Percentiles rank a stretch among this genome's conserved stretches.
Evolutionary conservation across 768 basidiomycete genomes (phyloP).

Genomic region (Phlebiopsis flavidoalba): DNA sequence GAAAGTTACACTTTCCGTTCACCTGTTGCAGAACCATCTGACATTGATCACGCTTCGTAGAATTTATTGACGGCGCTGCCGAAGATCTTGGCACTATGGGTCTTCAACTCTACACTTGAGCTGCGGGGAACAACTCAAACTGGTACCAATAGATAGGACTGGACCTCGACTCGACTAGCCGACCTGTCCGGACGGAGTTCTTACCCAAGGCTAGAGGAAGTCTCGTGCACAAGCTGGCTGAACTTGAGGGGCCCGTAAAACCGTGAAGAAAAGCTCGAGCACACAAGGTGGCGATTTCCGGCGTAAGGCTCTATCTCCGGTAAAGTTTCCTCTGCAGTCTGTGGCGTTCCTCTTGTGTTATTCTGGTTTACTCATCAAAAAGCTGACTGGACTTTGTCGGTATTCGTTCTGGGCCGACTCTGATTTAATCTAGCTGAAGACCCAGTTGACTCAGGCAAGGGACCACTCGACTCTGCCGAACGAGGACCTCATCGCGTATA

Average conservation of each 20-base stretch:
- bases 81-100: conserved; percentile 71
- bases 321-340: conserved; percentile 24
- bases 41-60: conserved; percentile 29
- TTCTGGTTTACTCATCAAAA: neutral
- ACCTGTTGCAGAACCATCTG: neutral
- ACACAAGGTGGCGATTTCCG: conserved; percentile 52
- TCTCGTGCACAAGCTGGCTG: conserved; percentile 55
- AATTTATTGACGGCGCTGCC: conserved; percentile 66
- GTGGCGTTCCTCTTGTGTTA: neutral
- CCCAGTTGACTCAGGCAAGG: conserved; percentile 68
- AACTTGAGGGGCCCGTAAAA: conserved; percentile 49
- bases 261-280: conserved; percentile 61
- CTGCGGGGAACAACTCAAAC: neutral
- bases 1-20: conserved; percentile 33
- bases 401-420: neutral
- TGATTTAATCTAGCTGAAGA: conserved; percentile 35
- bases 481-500: conserved; percentile 58
- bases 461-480: conserved; percentile 73
- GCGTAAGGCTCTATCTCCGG: conserved; percentile 65
- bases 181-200: conserved; percentile 74
- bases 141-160: conserved; percentile 64
- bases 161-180: conserved; percentile 81
- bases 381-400: neutral
- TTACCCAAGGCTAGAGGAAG: conserved; percentile 55
- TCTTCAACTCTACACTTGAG: conserved; percentile 20